A percentile compares a stretch with the other conserved stretches of the same genome.
Conservation (phyloP, 805 yeast species). For the Metschnikowia lochheadii region DNA sequence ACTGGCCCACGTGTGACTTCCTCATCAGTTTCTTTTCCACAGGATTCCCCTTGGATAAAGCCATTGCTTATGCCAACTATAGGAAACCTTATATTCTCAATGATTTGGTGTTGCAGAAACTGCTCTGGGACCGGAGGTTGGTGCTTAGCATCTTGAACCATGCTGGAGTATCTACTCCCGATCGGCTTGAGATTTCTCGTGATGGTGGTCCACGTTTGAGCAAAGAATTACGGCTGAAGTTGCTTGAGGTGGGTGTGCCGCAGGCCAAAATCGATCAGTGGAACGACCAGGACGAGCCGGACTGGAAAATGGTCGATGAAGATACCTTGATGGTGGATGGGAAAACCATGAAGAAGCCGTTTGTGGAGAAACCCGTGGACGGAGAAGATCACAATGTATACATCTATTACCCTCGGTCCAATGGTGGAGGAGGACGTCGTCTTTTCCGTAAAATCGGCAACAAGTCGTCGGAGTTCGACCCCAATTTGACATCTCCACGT, state of each 20-base stretch:
- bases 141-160: constrained; percentile 76
- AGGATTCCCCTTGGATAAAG: constrained; percentile 96
- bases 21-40: constrained; percentile 88
- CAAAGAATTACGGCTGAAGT: constrained; percentile 40
- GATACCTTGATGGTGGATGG: constrained; percentile 80
- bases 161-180: constrained; percentile 85
- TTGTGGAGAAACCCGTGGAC: constrained; percentile 97
- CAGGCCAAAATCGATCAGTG: constrained; percentile 50
- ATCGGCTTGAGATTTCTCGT: constrained; percentile 80
- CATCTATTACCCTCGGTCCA: constrained; percentile 79
- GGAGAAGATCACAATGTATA: constrained; percentile 98
- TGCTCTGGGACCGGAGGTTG: constrained; percentile 94
- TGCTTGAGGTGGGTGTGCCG: constrained; percentile 43
- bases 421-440: constrained; percentile 97
- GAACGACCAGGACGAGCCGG: constrained; percentile 69
- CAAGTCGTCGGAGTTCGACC: constrained; percentile 94
- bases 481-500: constrained; percentile 66
- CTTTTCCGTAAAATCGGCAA: constrained; percentile 94
- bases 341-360: constrained; percentile 72
- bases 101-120: constrained; percentile 86
- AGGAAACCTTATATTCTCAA: constrained; percentile 88
- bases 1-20: constrained; percentile 99
- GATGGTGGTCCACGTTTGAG: constrained; percentile 95
- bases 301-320: constrained; percentile 79
- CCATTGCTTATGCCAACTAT: constrained; percentile 81